A percentile compares a stretch with the other conserved stretches of the same genome.
These are phyloP conservation scores for Candida khao-thaluensis DNA, from an alignment of 805 yeast genomes.

Conservation along the genomic window DNA sequence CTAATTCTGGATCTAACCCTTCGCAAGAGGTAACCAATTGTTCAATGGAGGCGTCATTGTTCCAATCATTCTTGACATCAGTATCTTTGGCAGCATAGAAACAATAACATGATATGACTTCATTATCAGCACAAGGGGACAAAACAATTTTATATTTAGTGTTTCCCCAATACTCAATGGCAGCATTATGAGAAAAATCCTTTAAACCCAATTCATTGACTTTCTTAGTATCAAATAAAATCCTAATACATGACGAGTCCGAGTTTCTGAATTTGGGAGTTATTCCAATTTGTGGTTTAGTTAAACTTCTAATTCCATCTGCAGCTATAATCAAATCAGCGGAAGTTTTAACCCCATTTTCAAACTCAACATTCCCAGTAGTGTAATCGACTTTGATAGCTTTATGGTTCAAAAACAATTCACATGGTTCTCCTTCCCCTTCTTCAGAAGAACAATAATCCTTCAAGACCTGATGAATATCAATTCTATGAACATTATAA, in stretches of 20 bases:
- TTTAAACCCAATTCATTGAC: constrained; percentile 15
- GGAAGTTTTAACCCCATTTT: constrained; percentile 20
- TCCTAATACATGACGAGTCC: constrained; percentile 18
- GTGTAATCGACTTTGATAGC: constrained; percentile 20
- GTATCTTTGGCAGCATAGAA: constrained; percentile 16
- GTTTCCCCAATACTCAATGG: constrained; percentile 19
- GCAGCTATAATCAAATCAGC: constrained; percentile 31
- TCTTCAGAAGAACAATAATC: constrained; percentile 19
- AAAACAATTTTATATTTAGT: constrained; percentile 18
- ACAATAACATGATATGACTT: constrained; percentile 18
- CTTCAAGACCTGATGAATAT: constrained; percentile 22
- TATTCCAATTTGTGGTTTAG: constrained; percentile 15
- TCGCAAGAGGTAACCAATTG: constrained; percentile 13
- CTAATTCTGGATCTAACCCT: constrained; percentile 17
- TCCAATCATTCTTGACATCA: constrained; percentile 17
- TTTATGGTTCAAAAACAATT: constrained; percentile 17
- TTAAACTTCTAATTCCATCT: constrained; percentile 27
- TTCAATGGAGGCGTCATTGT: constrained; percentile 17
- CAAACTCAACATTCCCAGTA: constrained; percentile 22
- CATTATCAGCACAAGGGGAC: constrained; percentile 18
- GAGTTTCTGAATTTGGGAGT: constrained; percentile 14
- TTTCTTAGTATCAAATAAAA: constrained; percentile 17
- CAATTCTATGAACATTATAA: constrained; percentile 28
- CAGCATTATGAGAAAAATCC: constrained; percentile 19
- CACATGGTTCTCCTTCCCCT: constrained; percentile 23